These are phyloP conservation scores for Cyclocybe cylindracea DNA, from an alignment of 768 basidiomycete genomes.

Conservation along the genomic window DNA sequence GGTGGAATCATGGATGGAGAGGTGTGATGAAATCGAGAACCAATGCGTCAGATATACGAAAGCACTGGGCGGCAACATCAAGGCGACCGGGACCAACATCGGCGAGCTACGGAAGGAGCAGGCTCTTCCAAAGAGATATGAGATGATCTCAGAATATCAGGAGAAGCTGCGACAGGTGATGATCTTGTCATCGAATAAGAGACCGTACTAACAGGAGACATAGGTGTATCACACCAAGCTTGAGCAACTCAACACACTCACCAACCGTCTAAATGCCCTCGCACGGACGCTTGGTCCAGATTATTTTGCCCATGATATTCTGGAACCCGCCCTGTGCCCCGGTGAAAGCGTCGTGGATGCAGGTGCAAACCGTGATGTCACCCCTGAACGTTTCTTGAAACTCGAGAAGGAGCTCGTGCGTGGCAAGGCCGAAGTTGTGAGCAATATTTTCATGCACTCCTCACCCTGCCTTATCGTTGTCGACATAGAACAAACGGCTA, in stretches of 20 bases:
- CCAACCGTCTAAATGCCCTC: conserved; percentile 61
- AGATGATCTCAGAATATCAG: conserved; percentile 67
- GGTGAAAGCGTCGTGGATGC: conserved; percentile 40
- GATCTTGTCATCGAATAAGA: conserved; percentile 46
- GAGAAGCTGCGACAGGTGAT: conserved; percentile 80
- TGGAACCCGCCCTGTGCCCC: conserved; percentile 44
- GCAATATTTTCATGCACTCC: conserved; percentile 25
- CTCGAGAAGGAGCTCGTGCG: conserved; percentile 84
- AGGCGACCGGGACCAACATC: conserved; percentile 63
- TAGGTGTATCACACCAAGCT: conserved; percentile 77
- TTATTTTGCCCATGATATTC: conserved; percentile 59
- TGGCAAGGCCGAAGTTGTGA: conserved; percentile 84
- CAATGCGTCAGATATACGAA: conserved; percentile 67
- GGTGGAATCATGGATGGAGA: conserved; percentile 72
- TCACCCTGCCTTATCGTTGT: not conserved
- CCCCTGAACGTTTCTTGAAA: conserved; percentile 75
- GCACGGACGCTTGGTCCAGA: conserved; percentile 59
- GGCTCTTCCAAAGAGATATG: conserved; percentile 71
- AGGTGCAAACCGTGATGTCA: conserved; percentile 64
- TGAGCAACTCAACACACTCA: conserved; percentile 71
- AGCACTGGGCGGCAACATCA: conserved; percentile 72
- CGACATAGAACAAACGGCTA: conserved; percentile 64
- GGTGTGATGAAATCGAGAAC: conserved; percentile 61
- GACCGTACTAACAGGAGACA: not conserved
- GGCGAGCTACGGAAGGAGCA: conserved; percentile 72